Conservation (phyloP, 2,329 filamentous ascomycete genomes). For the Aspergillus costaricaensis region DNA sequence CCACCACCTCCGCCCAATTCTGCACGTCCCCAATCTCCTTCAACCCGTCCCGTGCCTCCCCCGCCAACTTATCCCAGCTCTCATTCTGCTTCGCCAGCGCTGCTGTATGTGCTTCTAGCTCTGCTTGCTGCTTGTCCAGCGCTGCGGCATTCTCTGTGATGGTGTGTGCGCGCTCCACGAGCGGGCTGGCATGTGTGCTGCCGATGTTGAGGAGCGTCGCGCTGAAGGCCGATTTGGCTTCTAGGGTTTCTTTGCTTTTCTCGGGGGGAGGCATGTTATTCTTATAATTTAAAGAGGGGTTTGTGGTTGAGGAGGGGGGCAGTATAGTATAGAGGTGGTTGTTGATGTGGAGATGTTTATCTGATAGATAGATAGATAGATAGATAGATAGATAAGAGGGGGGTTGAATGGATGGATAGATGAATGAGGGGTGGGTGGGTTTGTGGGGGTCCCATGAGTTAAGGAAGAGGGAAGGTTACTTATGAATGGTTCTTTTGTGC, state of each 20-base stretch:
- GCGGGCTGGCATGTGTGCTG: conserved; percentile 54
- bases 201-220: conserved; percentile 47
- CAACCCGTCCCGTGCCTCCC: conserved; percentile 57
- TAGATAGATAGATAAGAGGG: no score
- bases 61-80: conserved; percentile 56
- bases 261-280: neutral
- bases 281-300: neutral
- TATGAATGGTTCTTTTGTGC: no score
- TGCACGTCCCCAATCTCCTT: conserved; percentile 67
- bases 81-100: conserved; percentile 55
- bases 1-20: conserved; percentile 66
- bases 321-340: neutral
- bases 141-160: conserved; percentile 58
- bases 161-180: conserved; percentile 56
- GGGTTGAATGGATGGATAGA: no score
- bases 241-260: conserved; percentile 37
- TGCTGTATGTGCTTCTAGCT: conserved; percentile 53
- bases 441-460: no score
- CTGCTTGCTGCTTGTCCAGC: conserved; percentile 58
- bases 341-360: neutral
- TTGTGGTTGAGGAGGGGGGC: neutral
- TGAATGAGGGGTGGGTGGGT: no score
- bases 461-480: no score
- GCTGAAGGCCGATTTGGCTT: conserved; percentile 48
- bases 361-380: no score